Conservation (phyloP, 176 grass and related monocot species). For the Bolboschoenus planiculmis region DNA sequence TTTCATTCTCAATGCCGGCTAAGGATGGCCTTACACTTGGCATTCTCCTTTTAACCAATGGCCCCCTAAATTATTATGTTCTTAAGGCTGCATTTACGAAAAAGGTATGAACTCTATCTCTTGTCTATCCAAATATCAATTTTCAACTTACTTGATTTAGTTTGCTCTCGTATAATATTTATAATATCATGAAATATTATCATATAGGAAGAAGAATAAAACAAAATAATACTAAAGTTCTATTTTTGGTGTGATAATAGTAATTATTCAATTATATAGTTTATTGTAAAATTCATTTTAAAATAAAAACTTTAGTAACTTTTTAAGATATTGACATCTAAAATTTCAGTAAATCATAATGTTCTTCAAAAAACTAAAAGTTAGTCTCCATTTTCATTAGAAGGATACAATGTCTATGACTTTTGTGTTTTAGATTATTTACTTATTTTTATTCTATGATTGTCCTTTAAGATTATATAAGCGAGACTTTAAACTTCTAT, state of each 20-base stretch:
- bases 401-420: too few relatives aligned
- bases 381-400: too few relatives aligned
- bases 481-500: too few relatives aligned
- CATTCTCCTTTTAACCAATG: constrained; percentile 25
- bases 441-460: too few relatives aligned
- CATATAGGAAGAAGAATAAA: not conserved
- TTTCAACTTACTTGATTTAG: too few relatives aligned
- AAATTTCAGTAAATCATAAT: not conserved
- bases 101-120: constrained; percentile 4
- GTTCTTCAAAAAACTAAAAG: not conserved
- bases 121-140: not conserved
- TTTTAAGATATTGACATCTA: not conserved
- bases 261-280: not conserved
- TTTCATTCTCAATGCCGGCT: constrained; percentile 18
- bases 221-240: not conserved
- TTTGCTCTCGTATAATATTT: not conserved
- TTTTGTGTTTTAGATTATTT: too few relatives aligned
- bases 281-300: not conserved
- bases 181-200: not conserved
- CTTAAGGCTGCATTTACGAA: constrained; percentile 6
- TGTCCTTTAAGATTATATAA: not conserved
- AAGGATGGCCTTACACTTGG: constrained; percentile 30
- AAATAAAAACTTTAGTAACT: not conserved
- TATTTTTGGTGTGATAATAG: not conserved
- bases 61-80: constrained; percentile 26